Conservation (phyloP, 768 basidiomycete species). For the Boletus vermiculosoides region DNA sequence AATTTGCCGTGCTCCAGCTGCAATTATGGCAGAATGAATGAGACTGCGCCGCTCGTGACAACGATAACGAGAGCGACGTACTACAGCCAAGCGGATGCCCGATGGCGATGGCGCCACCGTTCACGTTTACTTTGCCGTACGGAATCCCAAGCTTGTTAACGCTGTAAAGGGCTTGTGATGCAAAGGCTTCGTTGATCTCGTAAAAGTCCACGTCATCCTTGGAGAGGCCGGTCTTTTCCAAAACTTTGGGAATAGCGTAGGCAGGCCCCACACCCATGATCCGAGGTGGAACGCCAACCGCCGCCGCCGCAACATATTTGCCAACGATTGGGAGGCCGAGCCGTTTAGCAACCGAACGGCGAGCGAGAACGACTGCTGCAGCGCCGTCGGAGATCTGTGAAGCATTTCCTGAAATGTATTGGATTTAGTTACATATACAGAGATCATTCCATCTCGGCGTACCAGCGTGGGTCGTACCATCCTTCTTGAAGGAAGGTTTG, state of each 20-base stretch:
- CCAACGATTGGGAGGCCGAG: conserved; percentile 85
- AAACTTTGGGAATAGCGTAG: conserved; percentile 76
- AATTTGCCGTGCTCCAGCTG: conserved; percentile 83
- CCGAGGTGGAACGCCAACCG: conserved; percentile 79
- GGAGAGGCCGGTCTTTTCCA: conserved; percentile 63
- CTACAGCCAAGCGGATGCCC: conserved; percentile 88
- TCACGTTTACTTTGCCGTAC: conserved; percentile 77
- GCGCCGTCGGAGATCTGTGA: conserved; percentile 93
- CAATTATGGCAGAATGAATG: conserved; percentile 5
- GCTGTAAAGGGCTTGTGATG: conserved; percentile 75
- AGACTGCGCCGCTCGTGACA: neutral
- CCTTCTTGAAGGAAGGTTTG: conserved; percentile 81
- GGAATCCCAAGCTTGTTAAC: conserved; percentile 69
- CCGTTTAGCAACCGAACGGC: conserved; percentile 75
- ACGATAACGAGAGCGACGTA: conserved; percentile 39
- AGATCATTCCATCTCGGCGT: conserved; percentile 12
- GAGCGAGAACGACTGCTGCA: conserved; percentile 81
- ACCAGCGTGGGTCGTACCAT: conserved; percentile 75
- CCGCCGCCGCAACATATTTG: conserved; percentile 72
- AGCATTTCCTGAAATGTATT: conserved; percentile 56
- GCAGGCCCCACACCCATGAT: conserved; percentile 94
- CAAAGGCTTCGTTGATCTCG: conserved; percentile 93
- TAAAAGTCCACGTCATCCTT: conserved; percentile 81
- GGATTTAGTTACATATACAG: conserved; percentile 1
- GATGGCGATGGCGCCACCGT: conserved; percentile 87